Evolutionary conservation across 164 flowering plant genomes (phyloP).

Genomic region (Vitis labrusca): DNA sequence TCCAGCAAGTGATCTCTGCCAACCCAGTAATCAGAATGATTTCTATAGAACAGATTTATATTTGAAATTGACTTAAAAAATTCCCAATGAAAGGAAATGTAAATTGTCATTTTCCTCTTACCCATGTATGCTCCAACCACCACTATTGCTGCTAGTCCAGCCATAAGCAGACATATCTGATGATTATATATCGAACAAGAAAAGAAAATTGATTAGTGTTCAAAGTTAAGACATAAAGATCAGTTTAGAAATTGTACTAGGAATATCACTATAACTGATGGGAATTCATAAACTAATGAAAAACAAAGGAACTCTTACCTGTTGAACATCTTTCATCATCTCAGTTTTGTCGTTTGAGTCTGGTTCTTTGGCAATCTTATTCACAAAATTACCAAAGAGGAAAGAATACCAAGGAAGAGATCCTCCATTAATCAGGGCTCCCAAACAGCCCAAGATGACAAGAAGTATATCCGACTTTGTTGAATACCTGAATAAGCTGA

Average conservation of each 20-base stretch:
- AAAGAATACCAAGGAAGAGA: slow-evolving; percentile 76
- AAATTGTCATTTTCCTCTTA: slow-evolving; percentile 21
- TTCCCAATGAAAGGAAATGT: no score
- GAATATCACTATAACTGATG: neutral
- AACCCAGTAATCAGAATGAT: neutral
- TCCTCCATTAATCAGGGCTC: slow-evolving; percentile 80
- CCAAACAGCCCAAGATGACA: slow-evolving; percentile 61
- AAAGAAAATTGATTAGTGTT: neutral
- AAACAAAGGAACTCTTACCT: slow-evolving; percentile 28
- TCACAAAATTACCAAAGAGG: slow-evolving; percentile 65
- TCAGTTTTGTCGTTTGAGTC: slow-evolving; percentile 21
- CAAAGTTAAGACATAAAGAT: neutral
- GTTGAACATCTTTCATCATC: slow-evolving; percentile 62
- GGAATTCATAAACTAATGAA: neutral
- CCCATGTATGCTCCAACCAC: slow-evolving; percentile 75
- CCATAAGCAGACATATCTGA: slow-evolving; percentile 60
- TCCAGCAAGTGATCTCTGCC: slow-evolving; percentile 82
- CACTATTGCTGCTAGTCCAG: slow-evolving; percentile 59
- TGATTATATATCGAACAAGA: neutral
- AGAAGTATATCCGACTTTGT: slow-evolving; percentile 58
- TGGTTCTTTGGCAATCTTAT: slow-evolving; percentile 48
- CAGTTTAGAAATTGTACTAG: neutral
- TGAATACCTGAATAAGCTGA: slow-evolving; percentile 62
- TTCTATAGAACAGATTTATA: no score
- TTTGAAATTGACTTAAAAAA: no score